Percentiles rank a stretch among this genome's conserved stretches.
Conservation (phyloP, 2,329 filamentous ascomycete genomes). For the Neocucurbitaria cava region DNA sequence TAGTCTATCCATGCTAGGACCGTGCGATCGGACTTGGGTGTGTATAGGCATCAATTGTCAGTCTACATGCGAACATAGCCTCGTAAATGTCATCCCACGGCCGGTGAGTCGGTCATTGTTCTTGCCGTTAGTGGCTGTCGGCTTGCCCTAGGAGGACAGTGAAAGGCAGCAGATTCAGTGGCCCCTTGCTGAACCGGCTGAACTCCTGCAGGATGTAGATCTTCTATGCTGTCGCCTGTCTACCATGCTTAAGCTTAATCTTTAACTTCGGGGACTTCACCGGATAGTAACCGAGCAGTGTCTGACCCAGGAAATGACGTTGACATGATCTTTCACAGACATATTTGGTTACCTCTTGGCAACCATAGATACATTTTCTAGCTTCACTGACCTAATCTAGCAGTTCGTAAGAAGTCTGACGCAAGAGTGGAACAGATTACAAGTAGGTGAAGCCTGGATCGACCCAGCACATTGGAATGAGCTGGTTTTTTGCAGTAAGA, state of each 20-base stretch:
- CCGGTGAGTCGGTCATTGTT: conserved; percentile 25
- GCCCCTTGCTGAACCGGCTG: conserved; percentile 4
- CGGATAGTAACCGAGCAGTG: conserved; percentile 15
- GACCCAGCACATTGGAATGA: not conserved
- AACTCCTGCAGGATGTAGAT: conserved; percentile 12
- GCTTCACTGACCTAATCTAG: not conserved
- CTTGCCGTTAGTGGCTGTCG: conserved; percentile 15
- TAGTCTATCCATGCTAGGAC: conserved; percentile 12
- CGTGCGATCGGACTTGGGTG: conserved; percentile 25
- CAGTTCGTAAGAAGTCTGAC: not conserved
- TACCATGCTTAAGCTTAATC: conserved; percentile 5
- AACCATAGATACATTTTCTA: not conserved
- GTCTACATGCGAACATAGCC: conserved; percentile 5
- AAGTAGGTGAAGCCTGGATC: not conserved
- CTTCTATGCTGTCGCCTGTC: conserved; percentile 4
- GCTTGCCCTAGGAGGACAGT: not conserved
- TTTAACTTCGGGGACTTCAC: conserved; percentile 7
- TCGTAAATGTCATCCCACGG: conserved; percentile 10
- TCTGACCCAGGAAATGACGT: not conserved
- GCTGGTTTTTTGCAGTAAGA: not conserved
- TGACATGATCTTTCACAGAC: not conserved
- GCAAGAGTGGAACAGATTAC: not conserved
- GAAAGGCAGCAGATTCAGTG: conserved; percentile 2
- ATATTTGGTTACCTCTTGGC: too few relatives aligned
- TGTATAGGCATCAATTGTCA: conserved; percentile 3